Percentiles rank a stretch among this genome's conserved stretches.
phyloP scores from a whole-genome alignment of 257 asterid species.

The Ophiorrhiza pumila region DNA sequence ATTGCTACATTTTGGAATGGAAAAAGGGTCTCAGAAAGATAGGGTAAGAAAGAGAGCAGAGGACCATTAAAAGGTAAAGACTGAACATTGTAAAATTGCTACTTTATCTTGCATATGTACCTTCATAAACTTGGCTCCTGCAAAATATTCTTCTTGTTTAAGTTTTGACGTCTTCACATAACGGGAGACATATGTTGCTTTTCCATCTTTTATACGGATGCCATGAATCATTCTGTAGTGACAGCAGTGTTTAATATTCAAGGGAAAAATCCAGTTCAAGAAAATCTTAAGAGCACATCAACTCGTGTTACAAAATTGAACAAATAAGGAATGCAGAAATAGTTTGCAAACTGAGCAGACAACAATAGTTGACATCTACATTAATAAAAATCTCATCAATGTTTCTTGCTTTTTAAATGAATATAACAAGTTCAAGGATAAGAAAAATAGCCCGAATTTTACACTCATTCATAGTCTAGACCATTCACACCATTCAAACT shows the following conservation, averaged over 20 bases:
- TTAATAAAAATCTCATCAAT: background rate
- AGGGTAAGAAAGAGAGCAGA: background rate
- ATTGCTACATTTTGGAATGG: background rate
- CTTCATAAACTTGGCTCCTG: constrained; percentile 89
- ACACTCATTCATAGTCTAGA: background rate
- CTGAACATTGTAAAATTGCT: background rate
- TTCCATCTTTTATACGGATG: constrained; percentile 87
- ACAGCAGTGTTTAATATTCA: background rate
- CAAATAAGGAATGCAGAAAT: background rate
- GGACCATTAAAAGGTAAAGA: background rate
- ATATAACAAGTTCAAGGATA: background rate
- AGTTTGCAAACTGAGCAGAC: background rate
- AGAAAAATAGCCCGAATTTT: background rate
- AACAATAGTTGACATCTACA: background rate
- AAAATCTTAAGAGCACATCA: background rate
- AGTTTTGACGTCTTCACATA: constrained; percentile 84
- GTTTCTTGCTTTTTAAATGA: background rate
- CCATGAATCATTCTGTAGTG: constrained; percentile 91
- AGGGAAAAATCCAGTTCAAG: background rate
- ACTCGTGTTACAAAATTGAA: background rate
- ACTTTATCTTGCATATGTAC: constrained; percentile 25
- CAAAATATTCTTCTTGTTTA: constrained; percentile 81
- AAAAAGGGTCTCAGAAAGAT: background rate
- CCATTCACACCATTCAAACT: background rate
- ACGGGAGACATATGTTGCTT: constrained; percentile 89